Evolutionary conservation across 2,329 filamentous ascomycete genomes (phyloP).

Genomic region (Colletotrichum camelliae): DNA sequence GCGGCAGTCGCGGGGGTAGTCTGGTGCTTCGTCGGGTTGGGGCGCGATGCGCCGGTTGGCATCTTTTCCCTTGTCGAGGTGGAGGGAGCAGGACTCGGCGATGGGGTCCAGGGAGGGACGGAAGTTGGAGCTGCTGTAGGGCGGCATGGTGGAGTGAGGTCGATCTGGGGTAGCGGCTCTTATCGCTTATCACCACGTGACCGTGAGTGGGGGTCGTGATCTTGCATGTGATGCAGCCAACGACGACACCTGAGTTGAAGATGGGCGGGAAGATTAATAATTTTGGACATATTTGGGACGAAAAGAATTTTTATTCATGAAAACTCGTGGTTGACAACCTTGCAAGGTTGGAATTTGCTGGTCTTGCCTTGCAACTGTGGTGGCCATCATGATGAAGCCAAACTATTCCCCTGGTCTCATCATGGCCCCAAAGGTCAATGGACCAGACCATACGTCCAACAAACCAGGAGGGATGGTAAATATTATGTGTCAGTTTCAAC

Average conservation of each 20-base stretch:
- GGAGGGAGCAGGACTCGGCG: not conserved
- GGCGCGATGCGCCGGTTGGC: conserved; percentile 6
- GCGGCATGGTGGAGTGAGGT: conserved; percentile 17
- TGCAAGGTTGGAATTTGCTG: too few species aligned
- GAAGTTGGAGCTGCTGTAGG: conserved; percentile 8
- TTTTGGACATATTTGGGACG: rapidly evolving
- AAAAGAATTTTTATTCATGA: not conserved
- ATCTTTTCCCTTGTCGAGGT: conserved; percentile 1
- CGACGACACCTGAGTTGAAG: not conserved
- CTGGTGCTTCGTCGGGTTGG: not conserved
- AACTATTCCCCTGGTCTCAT: not conserved
- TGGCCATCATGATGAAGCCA: not conserved
- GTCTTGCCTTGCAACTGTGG: too few species aligned
- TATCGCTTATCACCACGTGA: conserved; percentile 24
- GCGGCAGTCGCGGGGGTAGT: not conserved
- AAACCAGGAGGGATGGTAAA: not conserved
- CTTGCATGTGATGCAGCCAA: conserved; percentile 10
- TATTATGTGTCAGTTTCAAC: not conserved
- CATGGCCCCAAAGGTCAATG: not conserved
- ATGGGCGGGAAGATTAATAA: not conserved
- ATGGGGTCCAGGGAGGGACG: conserved; percentile 7
- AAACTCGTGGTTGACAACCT: too few species aligned
- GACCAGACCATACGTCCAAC: rapidly evolving
- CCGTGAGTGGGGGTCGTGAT: not conserved
- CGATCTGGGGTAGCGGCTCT: not conserved